These are phyloP conservation scores for Cynanchum wilfordii DNA, from an alignment of 257 asterid genomes.

Conservation along the genomic window DNA sequence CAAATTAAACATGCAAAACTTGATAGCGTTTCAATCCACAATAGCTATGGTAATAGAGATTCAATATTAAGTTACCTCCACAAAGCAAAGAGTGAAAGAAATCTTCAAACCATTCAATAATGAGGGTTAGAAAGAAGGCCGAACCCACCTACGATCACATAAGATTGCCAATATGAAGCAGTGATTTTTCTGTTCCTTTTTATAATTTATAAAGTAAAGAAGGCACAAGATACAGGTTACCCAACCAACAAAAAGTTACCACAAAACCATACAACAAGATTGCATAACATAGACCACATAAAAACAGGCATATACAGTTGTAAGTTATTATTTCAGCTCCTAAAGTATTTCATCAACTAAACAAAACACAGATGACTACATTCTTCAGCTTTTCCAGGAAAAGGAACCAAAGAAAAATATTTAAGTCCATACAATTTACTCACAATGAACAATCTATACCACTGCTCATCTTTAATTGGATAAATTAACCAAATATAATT, in stretches of 20 bases:
- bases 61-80: background rate
- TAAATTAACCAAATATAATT: background rate
- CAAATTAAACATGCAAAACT: background rate
- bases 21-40: background rate
- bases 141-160: background rate
- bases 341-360: background rate
- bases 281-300: background rate
- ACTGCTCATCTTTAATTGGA: background rate
- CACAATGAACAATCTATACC: background rate
- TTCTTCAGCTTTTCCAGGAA: background rate
- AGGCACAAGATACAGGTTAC: background rate
- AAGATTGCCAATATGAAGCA: background rate
- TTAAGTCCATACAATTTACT: background rate
- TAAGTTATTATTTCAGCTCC: background rate
- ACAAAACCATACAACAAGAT: background rate
- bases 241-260: background rate
- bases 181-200: background rate
- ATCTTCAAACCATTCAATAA: constrained; percentile 4
- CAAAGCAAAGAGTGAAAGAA: background rate
- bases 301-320: background rate
- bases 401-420: background rate
- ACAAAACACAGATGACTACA: background rate
- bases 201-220: background rate
- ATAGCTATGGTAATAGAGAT: background rate
- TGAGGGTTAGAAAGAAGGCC: background rate